Evolutionary conservation across 495 filamentous ascomycete species (phyloP).

Genomic region (Penicillium coprophilum): DNA sequence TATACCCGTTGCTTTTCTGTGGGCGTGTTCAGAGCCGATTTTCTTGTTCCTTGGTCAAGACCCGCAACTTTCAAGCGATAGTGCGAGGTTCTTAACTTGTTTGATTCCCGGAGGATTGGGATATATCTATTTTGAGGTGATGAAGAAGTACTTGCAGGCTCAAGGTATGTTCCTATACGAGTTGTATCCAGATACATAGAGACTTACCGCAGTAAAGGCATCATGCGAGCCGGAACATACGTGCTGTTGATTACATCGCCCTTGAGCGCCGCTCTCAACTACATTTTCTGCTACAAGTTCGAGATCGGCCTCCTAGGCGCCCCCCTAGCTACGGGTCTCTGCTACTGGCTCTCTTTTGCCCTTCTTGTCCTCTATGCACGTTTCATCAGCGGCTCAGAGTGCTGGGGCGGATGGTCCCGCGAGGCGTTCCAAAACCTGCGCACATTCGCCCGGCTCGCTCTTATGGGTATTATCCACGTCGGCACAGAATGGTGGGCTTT

Average conservation of each 20-base stretch:
- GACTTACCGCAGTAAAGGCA: constrained; percentile 48
- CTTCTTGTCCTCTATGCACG: constrained; percentile 74
- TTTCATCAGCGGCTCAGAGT: constrained; percentile 69
- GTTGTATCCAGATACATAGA: not conserved
- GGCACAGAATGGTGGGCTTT: constrained; percentile 98
- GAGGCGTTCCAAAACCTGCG: constrained; percentile 63
- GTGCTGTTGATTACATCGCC: constrained; percentile 83
- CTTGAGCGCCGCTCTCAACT: constrained; percentile 74
- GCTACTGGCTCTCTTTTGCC: constrained; percentile 84
- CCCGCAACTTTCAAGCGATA: constrained; percentile 71
- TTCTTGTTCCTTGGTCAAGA: constrained; percentile 80
- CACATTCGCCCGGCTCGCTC: constrained; percentile 74
- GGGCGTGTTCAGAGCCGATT: constrained; percentile 73
- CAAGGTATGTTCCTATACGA: constrained; percentile 56
- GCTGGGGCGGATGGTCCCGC: constrained; percentile 80
- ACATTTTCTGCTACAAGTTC: constrained; percentile 73
- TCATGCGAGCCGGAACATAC: constrained; percentile 86
- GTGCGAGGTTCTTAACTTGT: constrained; percentile 70
- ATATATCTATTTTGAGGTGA: constrained; percentile 87
- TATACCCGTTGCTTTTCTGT: constrained; percentile 70
- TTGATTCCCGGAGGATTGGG: constrained; percentile 84
- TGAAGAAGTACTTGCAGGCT: constrained; percentile 92
- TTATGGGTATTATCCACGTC: constrained; percentile 81
- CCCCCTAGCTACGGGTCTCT: constrained; percentile 77
- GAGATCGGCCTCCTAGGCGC: constrained; percentile 73